These are phyloP conservation scores for Bondarzewia mesenterica DNA, from an alignment of 1,284 basidiomycete species.

Conservation along the genomic window DNA sequence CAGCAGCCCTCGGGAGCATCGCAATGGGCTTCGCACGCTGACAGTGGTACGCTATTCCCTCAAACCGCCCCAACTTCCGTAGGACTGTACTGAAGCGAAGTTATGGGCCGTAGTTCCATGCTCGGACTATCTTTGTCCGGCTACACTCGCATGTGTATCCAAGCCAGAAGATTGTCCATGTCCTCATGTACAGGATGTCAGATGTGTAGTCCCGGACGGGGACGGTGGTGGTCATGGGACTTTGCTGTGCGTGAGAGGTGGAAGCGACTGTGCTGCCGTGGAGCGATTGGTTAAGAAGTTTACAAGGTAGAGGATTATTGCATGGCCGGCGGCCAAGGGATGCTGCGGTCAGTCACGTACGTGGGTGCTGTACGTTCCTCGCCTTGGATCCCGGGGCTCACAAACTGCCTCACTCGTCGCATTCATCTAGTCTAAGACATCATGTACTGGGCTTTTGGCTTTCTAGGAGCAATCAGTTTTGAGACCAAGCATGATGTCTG, in stretches of 20 bases:
- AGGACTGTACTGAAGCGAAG: background rate
- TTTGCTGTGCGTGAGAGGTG: conserved; percentile 31
- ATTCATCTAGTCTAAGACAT: no score
- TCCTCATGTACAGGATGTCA: conserved; percentile 33
- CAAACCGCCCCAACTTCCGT: no score
- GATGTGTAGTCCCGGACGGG: conserved; percentile 31
- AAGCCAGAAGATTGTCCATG: conserved; percentile 34
- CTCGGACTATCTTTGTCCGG: conserved; percentile 13
- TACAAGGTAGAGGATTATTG: conserved; percentile 10
- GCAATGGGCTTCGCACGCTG: conserved; percentile 56
- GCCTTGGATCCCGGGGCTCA: no score
- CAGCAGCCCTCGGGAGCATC: conserved; percentile 36
- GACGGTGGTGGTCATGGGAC: conserved; percentile 27
- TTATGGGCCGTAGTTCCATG: conserved; percentile 10
- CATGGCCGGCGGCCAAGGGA: background rate
- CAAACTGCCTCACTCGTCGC: no score
- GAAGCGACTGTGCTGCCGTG: conserved; percentile 26
- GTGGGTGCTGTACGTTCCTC: no score
- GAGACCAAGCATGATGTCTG: no score
- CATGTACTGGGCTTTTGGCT: no score
- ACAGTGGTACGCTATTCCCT: conserved; percentile 22
- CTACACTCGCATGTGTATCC: conserved; percentile 30
- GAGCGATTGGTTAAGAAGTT: conserved; percentile 25
- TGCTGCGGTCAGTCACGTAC: background rate
- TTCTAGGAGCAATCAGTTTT: no score